phyloP scores from a whole-genome alignment of 495 filamentous ascomycete genomes.

The Filosporella fistucella region DNA sequence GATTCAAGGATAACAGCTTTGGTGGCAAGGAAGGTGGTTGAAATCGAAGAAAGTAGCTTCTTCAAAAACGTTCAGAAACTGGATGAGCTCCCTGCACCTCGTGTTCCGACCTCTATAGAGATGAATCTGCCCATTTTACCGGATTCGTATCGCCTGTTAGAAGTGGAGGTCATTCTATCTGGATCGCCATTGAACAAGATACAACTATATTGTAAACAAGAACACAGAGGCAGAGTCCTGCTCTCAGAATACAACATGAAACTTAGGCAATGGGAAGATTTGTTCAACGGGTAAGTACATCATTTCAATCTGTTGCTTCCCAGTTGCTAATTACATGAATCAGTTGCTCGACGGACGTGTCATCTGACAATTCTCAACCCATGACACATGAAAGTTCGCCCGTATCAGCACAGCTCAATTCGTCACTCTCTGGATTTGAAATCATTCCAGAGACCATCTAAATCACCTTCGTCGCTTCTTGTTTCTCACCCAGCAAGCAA shows the following conservation, averaged over 20 bases:
- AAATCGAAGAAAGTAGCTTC: constrained; percentile 12
- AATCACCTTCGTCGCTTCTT: too few relatives aligned
- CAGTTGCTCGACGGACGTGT: too few relatives aligned
- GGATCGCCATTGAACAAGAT: constrained; percentile 9
- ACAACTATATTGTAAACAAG: constrained; percentile 11
- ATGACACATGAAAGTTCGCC: too few relatives aligned
- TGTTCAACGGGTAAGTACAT: too few relatives aligned
- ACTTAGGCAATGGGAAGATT: not conserved
- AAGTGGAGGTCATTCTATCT: constrained; percentile 14
- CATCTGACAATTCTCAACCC: too few relatives aligned
- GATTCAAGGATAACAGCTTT: not conserved
- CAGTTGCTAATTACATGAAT: too few relatives aligned
- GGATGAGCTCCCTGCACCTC: constrained; percentile 1
- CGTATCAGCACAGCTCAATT: too few relatives aligned
- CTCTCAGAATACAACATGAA: not conserved
- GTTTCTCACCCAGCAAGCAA: not conserved
- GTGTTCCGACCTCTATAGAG: not conserved
- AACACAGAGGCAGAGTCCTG: not conserved
- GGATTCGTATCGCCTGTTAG: constrained; percentile 3
- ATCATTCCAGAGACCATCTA: too few relatives aligned
- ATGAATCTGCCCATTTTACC: not conserved
- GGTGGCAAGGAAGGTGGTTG: not conserved
- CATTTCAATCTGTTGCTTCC: too few relatives aligned
- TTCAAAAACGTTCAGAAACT: not conserved
- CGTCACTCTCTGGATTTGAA: too few relatives aligned